phyloP scores from a whole-genome alignment of 352 stramenopile species.

The Phytophthora pistaciae region DNA sequence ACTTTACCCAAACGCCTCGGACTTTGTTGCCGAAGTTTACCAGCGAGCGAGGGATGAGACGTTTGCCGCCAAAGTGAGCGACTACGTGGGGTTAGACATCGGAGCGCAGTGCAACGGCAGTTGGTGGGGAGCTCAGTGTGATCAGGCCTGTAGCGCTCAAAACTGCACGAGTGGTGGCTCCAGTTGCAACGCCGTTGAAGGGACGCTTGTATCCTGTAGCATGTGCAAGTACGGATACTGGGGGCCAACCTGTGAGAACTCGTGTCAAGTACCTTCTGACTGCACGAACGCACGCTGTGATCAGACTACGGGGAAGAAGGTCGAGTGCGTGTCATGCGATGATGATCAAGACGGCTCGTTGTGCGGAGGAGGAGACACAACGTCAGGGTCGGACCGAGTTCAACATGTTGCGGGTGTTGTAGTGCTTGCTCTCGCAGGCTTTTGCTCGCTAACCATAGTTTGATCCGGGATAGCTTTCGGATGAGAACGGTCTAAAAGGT shows the following conservation, averaged over 20 bases:
- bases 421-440: not conserved
- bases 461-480: not conserved
- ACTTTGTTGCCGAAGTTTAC: slow-evolving; percentile 28
- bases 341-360: slow-evolving; percentile 6
- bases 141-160: slow-evolving; percentile 13
- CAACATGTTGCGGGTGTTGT: not conserved
- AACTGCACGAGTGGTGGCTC: slow-evolving; percentile 17
- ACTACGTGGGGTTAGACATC: slow-evolving; percentile 25
- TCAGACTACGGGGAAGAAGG: slow-evolving; percentile 11
- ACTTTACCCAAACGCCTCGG: slow-evolving; percentile 27
- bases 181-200: slow-evolving; percentile 35
- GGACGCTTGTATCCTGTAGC: slow-evolving; percentile 15
- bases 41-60: slow-evolving; percentile 25
- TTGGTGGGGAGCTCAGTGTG: slow-evolving; percentile 27
- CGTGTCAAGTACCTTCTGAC: slow-evolving; percentile 22
- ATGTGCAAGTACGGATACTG: slow-evolving; percentile 29
- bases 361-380: slow-evolving; percentile 13
- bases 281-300: slow-evolving; percentile 26
- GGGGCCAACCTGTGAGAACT: slow-evolving; percentile 16
- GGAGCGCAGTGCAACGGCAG: slow-evolving; percentile 11
- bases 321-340: slow-evolving; percentile 23
- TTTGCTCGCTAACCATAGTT: not conserved
- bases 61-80: slow-evolving; percentile 15
- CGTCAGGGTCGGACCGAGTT: not conserved
- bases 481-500: not conserved